These are phyloP conservation scores for Phytophthora colocasiae DNA, from an alignment of 352 stramenopile species.

Conservation along the genomic window DNA sequence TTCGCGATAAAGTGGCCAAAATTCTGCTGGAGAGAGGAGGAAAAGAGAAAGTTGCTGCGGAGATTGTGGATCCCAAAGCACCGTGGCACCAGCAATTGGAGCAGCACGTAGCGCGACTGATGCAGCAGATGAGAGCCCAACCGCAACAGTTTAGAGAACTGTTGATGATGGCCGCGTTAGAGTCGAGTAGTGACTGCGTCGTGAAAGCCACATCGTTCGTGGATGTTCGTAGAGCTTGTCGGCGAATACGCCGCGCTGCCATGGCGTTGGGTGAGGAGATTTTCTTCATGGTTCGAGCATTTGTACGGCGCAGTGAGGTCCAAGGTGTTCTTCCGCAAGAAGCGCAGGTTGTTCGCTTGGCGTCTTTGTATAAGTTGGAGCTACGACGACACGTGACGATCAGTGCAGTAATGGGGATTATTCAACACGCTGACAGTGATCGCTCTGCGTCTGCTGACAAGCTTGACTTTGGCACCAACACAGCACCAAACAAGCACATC, in stretches of 20 bases:
- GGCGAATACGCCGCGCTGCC: constrained; percentile 42
- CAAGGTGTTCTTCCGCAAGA: constrained; percentile 51
- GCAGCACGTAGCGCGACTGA: constrained; percentile 50
- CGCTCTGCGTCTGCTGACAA: not conserved
- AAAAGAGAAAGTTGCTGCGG: constrained; percentile 17
- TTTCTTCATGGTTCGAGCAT: constrained; percentile 45
- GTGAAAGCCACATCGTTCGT: constrained; percentile 4
- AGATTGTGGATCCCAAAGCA: constrained; percentile 23
- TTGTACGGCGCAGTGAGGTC: constrained; percentile 54
- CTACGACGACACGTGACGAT: constrained; percentile 63
- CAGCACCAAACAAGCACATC: not conserved
- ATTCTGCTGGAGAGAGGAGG: constrained; percentile 28
- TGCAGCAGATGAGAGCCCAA: constrained; percentile 47
- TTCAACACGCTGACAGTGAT: constrained; percentile 23
- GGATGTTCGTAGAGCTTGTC: constrained; percentile 43
- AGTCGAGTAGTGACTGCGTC: constrained; percentile 21
- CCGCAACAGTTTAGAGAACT: constrained; percentile 47
- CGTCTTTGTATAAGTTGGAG: constrained; percentile 70
- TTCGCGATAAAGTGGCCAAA: constrained; percentile 31
- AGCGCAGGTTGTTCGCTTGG: constrained; percentile 55
- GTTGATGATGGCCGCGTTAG: constrained; percentile 39
- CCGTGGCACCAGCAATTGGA: constrained; percentile 55
- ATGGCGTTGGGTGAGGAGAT: constrained; percentile 53
- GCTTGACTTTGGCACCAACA: constrained; percentile 1
- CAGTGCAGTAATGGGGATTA: constrained; percentile 47